These are phyloP conservation scores for Albizia julibrissin DNA, from an alignment of 306 rosid genomes.

Conservation along the genomic window DNA sequence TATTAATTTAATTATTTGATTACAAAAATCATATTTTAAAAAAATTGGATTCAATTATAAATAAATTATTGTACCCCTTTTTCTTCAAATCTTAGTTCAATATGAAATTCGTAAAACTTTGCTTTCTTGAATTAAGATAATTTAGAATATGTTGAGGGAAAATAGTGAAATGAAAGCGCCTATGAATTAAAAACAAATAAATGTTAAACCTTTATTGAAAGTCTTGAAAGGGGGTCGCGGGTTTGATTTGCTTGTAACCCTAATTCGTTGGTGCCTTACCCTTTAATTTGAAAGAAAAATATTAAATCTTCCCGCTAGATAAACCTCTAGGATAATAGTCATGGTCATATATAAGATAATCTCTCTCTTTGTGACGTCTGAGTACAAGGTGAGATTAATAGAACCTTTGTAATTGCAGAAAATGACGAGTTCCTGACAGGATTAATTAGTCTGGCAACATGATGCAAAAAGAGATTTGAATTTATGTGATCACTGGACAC, in stretches of 20 bases:
- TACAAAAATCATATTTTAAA: too few relatives aligned
- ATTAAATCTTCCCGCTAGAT: not conserved
- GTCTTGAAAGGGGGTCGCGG: too few relatives aligned
- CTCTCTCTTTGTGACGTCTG: too few relatives aligned
- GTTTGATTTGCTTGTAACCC: too few relatives aligned
- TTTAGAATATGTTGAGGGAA: too few relatives aligned
- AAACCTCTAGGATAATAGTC: not conserved
- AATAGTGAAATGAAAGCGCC: too few relatives aligned
- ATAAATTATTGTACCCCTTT: not conserved
- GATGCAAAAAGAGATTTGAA: not conserved
- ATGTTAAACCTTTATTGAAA: too few relatives aligned
- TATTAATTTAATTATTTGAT: not conserved
- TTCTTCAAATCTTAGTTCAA: not conserved
- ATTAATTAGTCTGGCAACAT: conserved; percentile 12
- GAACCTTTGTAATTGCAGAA: conserved; percentile 20
- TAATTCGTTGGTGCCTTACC: too few relatives aligned
- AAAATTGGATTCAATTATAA: not conserved
- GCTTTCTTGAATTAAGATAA: too few relatives aligned
- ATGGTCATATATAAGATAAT: not conserved
- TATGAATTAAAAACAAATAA: too few relatives aligned
- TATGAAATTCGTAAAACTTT: not conserved
- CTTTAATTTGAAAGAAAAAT: too few relatives aligned
- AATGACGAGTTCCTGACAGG: conserved; percentile 30
- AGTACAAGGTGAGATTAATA: not conserved
- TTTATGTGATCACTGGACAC: not conserved